Conservation (phyloP, 306 rosid species). For the Astragalus glycyphyllos region DNA sequence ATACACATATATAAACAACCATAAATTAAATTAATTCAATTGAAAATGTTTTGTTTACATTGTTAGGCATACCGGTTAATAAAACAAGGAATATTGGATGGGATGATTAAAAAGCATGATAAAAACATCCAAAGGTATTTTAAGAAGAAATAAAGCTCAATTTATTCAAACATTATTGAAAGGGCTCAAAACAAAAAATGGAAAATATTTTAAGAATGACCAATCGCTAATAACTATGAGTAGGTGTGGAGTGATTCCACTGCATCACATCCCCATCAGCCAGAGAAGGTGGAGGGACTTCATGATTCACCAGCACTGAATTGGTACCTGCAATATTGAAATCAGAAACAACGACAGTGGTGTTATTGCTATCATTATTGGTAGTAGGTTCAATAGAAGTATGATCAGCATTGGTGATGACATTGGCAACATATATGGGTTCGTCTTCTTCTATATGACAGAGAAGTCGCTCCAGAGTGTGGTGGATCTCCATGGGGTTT, state of each 20-base stretch:
- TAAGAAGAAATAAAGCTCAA: no score
- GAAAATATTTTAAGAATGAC: background rate
- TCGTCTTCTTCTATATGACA: background rate
- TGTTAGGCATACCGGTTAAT: no score
- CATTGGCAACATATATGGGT: background rate
- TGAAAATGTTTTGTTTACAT: no score
- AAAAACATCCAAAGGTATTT: no score
- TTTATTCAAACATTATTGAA: background rate
- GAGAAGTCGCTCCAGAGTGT: no score
- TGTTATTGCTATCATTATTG: no score
- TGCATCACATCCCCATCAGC: constrained; percentile 47
- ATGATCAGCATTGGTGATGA: background rate
- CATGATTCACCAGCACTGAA: background rate
- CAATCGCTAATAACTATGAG: constrained; percentile 16
- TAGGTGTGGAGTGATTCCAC: constrained; percentile 48
- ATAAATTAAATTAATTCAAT: no score
- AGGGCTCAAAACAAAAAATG: background rate
- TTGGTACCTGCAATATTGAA: background rate
- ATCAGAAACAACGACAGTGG: background rate
- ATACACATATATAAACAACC: no score
- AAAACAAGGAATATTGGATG: no score
- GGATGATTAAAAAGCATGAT: no score
- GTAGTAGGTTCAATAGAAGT: background rate
- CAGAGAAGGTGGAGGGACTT: background rate
- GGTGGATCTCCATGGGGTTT: no score